These are phyloP conservation scores for Epichloe coenophiala DNA, from an alignment of 2,329 filamentous ascomycete species.

Conservation along the genomic window DNA sequence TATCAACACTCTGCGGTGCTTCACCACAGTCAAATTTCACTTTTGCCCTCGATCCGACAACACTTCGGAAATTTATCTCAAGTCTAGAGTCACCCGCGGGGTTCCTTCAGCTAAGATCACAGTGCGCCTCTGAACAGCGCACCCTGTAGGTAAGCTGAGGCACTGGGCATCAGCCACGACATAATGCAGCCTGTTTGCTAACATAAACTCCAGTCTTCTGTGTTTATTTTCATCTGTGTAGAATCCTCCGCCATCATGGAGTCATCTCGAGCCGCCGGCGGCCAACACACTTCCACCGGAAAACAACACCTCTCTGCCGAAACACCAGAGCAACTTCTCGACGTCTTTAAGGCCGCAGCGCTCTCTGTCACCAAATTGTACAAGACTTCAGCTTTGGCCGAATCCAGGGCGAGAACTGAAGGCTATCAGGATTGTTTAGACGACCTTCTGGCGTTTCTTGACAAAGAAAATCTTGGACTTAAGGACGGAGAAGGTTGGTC, in stretches of 20 bases:
- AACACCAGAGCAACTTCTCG: conserved; percentile 55
- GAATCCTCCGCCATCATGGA: conserved; percentile 5
- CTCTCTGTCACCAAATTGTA: conserved; percentile 93
- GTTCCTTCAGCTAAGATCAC: not conserved
- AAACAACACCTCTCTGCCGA: conserved; percentile 20
- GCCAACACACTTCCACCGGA: conserved; percentile 10
- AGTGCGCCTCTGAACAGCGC: not conserved
- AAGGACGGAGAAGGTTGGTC: conserved; percentile 63
- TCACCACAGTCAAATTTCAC: not conserved
- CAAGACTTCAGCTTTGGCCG: conserved; percentile 72
- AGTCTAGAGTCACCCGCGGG: conserved; percentile 1
- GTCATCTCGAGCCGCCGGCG: conserved; percentile 2
- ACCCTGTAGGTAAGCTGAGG: not conserved
- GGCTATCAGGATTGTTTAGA: conserved; percentile 93
- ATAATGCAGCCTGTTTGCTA: not conserved
- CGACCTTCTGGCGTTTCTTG: conserved; percentile 73
- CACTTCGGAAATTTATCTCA: not conserved
- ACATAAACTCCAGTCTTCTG: not conserved
- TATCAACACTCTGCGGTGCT: no score
- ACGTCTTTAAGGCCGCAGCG: conserved; percentile 84
- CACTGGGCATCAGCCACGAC: not conserved
- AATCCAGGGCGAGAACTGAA: conserved; percentile 59
- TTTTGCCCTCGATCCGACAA: not conserved
- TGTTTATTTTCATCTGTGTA: not conserved
- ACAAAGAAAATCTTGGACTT: conserved; percentile 66